Base-by-base conservation (phyloP, 1,284 basidiomycete genomes). In the Cryptococcus sp. region DNA sequence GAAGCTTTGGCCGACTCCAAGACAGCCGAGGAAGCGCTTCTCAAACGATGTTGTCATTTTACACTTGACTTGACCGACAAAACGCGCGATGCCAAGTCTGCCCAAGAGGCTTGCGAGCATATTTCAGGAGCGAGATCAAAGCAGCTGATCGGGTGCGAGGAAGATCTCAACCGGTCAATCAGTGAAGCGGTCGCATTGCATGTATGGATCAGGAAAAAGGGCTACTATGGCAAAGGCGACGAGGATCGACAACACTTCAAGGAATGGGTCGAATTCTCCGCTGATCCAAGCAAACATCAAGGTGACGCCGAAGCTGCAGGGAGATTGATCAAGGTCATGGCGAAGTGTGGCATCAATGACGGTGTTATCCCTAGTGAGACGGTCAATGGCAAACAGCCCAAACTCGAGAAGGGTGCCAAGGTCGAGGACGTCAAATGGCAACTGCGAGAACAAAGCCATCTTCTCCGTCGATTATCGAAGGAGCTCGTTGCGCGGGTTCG, bases 31-130 rank as follows among this genome's bases (percentile, higher is more conserved):
- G 91, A 95, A 79, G 93, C 93, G 0, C 82, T 95, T 3, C 82
- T 95, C 55, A 95, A 95, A 73, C 88, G 92, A 29, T 94, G 92
- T 73, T 93, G 93, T 8, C 93, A 95, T 75, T 95, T 95, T 76
- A 70, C 83, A 0, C 68, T 94, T 41, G 89, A 94, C 56, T 83
- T 86, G 20, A 85, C 83, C 20, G 81, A 84, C 52, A 85, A 61
- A 59, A 70, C 68, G 59, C 63, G 64, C 61, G 89, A 89, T 60
- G 75, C 68, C 38, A 72, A 72, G 51, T 70, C 73, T 23, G 87
- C 91, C 1, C 89, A 89, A 84, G 91, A 89, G 71, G 91, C 91
- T 4, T 97, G 93, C 76, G 89, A 95, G 66, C 86, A 91, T 67
- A 95, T 97, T 65, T 88, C 94, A 52, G 78, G 84, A 57, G 90